A percentile compares a stretch with the other conserved stretches of the same genome.
phyloP scores from a whole-genome alignment of 371 early-diverging fungal genomes.

The Mucor irregularis region DNA sequence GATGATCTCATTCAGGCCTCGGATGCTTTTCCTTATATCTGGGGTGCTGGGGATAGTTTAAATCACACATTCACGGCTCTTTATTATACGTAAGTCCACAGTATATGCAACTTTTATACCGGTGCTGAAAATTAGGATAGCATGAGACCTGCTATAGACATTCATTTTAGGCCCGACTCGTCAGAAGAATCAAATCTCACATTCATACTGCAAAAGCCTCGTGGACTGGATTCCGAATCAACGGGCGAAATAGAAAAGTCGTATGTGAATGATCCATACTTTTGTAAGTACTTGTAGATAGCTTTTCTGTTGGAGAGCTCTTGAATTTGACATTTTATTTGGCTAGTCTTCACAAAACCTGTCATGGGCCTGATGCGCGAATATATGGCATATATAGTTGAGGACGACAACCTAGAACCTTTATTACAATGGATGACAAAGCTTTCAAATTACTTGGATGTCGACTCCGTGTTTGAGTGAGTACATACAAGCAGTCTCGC shows the following conservation, averaged over 20 bases:
- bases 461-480: not conserved
- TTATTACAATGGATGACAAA: conserved; percentile 13
- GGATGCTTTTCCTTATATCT: conserved; percentile 18
- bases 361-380: conserved; percentile 16
- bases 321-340: no score
- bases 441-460: not conserved
- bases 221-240: not conserved
- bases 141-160: conserved; percentile 17
- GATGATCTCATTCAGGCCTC: conserved; percentile 17
- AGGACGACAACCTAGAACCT: conserved; percentile 9
- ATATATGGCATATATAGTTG: conserved; percentile 14
- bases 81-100: conserved; percentile 17
- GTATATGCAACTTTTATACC: not conserved
- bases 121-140: no score
- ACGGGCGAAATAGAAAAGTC: not conserved
- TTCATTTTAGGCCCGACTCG: conserved; percentile 17
- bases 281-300: conserved; percentile 4
- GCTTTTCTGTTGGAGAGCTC: no score
- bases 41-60: conserved; percentile 9
- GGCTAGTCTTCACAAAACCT: conserved; percentile 25
- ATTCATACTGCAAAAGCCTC: conserved; percentile 21
- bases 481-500: not conserved
- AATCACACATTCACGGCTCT: conserved; percentile 16
- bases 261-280: conserved; percentile 17
- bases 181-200: conserved; percentile 2